These are phyloP conservation scores for Trametes versicolor DNA, from an alignment of 1,284 basidiomycete species.

Conservation along the genomic window DNA sequence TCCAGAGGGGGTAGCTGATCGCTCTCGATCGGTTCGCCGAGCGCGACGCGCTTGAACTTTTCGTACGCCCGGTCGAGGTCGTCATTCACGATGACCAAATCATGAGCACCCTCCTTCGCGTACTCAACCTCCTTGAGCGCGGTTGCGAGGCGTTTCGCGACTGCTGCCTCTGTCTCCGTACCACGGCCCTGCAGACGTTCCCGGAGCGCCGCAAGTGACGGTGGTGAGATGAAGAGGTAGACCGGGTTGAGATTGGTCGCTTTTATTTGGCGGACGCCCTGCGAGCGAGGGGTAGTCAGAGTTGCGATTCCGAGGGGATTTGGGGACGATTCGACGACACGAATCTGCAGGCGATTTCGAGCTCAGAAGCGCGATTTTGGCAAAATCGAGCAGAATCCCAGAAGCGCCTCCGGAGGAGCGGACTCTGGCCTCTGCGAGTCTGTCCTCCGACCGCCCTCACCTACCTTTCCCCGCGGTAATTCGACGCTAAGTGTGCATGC, in stretches of 20 bases:
- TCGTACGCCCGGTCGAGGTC: constrained; percentile 87
- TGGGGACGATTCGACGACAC: no score
- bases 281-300: constrained; percentile 30
- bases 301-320: no score
- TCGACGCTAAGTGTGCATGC: no score
- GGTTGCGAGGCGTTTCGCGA: constrained; percentile 82
- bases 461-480: no score
- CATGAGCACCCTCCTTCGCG: constrained; percentile 82
- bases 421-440: no score
- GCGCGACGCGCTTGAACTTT: constrained; percentile 74
- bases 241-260: constrained; percentile 82
- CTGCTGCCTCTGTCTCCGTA: constrained; percentile 84
- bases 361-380: no score
- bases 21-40: constrained; percentile 65
- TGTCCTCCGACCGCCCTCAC: no score
- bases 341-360: no score
- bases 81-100: constrained; percentile 93
- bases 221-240: constrained; percentile 95
- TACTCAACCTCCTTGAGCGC: constrained; percentile 89
- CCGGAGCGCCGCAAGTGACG: constrained; percentile 74
- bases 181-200: constrained; percentile 81
- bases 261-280: constrained; percentile 90
- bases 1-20: constrained; percentile 70
- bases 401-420: no score
- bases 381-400: no score